phyloP scores from a whole-genome alignment of 225 moss, liverwort and hornwort genomes.

The Rhytidiadelphus loreus region DNA sequence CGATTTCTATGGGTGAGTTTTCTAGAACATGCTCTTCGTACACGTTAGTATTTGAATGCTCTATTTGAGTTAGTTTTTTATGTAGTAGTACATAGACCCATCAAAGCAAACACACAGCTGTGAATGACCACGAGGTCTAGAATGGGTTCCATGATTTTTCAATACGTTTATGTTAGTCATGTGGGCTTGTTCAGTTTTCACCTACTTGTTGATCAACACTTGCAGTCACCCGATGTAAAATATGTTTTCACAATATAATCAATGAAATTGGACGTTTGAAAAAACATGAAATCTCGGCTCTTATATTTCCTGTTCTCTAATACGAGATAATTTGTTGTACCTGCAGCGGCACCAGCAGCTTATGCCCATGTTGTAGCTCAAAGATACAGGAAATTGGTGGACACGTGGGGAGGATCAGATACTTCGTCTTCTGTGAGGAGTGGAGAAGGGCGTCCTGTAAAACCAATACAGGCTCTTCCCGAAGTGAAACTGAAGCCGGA shows the following conservation, averaged over 20 bases:
- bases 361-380: constrained; percentile 84
- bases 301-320: neutral
- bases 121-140: neutral
- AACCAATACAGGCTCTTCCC: constrained; percentile 21
- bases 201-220: neutral
- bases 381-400: constrained; percentile 62
- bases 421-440: constrained; percentile 25
- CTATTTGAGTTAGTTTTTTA: neutral
- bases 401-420: constrained; percentile 54
- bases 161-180: neutral
- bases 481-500: constrained; percentile 9
- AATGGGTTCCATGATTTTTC: neutral
- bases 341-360: constrained; percentile 78
- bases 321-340: neutral
- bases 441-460: constrained; percentile 11
- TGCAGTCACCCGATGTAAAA: neutral
- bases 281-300: neutral
- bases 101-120: neutral
- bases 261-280: neutral
- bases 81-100: neutral
- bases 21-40: neutral
- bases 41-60: neutral
- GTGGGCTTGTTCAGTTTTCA: neutral
- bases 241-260: neutral
- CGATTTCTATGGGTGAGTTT: constrained; percentile 70